These are phyloP conservation scores for Salix udensis DNA, from an alignment of 345 rosid genomes.

Conservation along the genomic window DNA sequence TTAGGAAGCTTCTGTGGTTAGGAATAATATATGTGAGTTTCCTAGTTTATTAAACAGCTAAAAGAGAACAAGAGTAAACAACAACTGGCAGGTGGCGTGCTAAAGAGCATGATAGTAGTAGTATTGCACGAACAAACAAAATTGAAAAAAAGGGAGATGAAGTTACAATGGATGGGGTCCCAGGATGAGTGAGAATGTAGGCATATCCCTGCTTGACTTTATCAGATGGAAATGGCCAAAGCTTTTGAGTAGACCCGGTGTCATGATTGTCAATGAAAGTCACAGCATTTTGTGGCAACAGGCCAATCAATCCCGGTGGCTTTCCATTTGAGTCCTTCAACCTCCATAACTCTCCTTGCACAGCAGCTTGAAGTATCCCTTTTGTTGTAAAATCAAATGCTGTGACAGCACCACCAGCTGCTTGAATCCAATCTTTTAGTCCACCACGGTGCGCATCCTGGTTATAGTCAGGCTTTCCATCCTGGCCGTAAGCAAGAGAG, in stretches of 20 bases:
- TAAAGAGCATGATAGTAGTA: not conserved
- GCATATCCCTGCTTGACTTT: constrained; percentile 86
- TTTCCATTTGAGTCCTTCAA: constrained; percentile 63
- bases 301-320: constrained; percentile 76
- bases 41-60: not conserved
- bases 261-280: constrained; percentile 86
- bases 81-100: too few species aligned
- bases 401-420: constrained; percentile 50
- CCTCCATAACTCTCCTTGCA: constrained; percentile 73
- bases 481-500: constrained; percentile 43
- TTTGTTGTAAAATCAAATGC: constrained; percentile 91
- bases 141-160: not conserved
- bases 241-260: constrained; percentile 55
- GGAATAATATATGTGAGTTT: not conserved
- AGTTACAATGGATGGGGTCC: constrained; percentile 66
- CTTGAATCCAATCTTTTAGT: constrained; percentile 56
- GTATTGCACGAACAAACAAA: not conserved
- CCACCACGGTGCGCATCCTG: constrained; percentile 59
- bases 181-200: constrained; percentile 84
- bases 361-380: constrained; percentile 74
- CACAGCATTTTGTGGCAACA: constrained; percentile 63
- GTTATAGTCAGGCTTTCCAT: constrained; percentile 45
- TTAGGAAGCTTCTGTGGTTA: not conserved
- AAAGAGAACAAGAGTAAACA: not conserved
- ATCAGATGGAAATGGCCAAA: constrained; percentile 73